These are phyloP conservation scores for Irpex rosettiformis DNA, from an alignment of 1,284 basidiomycete species.

Conservation along the genomic window DNA sequence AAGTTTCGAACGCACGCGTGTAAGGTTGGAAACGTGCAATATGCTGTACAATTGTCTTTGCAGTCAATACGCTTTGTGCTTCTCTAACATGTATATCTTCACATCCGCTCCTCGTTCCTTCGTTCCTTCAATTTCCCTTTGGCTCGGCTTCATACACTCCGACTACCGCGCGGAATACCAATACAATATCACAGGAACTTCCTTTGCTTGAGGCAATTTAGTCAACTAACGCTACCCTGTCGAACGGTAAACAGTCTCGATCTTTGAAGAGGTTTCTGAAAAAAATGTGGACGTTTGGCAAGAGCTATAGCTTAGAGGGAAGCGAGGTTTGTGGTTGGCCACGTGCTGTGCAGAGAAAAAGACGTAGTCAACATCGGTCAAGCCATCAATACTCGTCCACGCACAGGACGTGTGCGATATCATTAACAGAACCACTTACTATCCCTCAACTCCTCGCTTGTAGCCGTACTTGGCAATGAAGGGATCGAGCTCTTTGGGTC, in stretches of 20 bases:
- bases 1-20: no score
- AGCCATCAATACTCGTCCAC: no score
- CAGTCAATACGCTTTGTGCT: not conserved
- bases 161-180: not conserved
- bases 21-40: not conserved
- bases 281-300: no score
- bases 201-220: no score
- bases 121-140: not conserved
- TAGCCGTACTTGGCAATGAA: conserved; percentile 81
- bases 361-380: not conserved
- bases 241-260: no score
- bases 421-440: no score
- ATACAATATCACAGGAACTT: not conserved
- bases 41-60: not conserved
- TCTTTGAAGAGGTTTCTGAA: no score
- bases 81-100: not conserved
- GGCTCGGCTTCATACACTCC: not conserved
- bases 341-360: conserved; percentile 35
- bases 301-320: conserved; percentile 37
- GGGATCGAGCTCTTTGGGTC: conserved; percentile 78
- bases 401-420: no score
- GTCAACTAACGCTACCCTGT: no score
- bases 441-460: conserved; percentile 63
- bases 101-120: not conserved
- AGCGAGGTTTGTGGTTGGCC: conserved; percentile 49